Evolutionary conservation across 176 grass and related monocot genomes (phyloP).

Genomic region (Triticum timopheevii): DNA sequence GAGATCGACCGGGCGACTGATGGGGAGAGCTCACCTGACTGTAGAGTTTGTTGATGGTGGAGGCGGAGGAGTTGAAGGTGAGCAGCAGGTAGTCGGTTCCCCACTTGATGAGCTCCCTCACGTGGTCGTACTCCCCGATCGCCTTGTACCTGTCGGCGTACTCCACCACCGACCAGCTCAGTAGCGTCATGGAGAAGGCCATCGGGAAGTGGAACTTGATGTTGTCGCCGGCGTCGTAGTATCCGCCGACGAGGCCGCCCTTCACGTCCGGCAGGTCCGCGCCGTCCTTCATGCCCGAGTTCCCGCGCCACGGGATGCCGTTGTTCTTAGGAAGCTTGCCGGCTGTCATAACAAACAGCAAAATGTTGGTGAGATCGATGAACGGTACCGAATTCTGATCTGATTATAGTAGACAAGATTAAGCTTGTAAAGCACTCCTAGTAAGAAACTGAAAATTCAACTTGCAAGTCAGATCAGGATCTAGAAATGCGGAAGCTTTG

Average conservation of each 20-base stretch:
- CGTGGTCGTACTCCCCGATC: constrained; percentile 83
- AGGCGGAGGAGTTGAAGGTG: constrained; percentile 91
- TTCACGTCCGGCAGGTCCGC: constrained; percentile 52
- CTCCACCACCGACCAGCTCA: constrained; percentile 97
- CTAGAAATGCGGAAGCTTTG: not conserved
- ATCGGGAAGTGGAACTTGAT: constrained; percentile 99
- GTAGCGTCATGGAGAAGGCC: constrained; percentile 94
- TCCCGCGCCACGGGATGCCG: constrained; percentile 69
- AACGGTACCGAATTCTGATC: too few species aligned
- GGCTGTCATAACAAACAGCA: constrained; percentile 42
- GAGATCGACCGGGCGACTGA: not conserved
- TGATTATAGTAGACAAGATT: not conserved
- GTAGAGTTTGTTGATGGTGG: constrained; percentile 67
- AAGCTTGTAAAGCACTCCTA: not conserved
- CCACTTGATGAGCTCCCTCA: constrained; percentile 94
- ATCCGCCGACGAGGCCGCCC: constrained; percentile 86
- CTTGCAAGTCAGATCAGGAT: not conserved
- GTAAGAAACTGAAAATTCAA: not conserved
- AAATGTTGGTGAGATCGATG: not conserved
- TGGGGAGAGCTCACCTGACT: constrained; percentile 56
- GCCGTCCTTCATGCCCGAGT: constrained; percentile 74
- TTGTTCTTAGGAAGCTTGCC: constrained; percentile 90
- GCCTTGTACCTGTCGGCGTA: constrained; percentile 91
- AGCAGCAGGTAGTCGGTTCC: constrained; percentile 87
- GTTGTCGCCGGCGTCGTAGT: constrained; percentile 97